Percentiles rank a stretch among this genome's conserved stretches.
Evolutionary conservation across 140 eudicot genomes (phyloP).

Genomic region (Stevia rebaudiana): DNA sequence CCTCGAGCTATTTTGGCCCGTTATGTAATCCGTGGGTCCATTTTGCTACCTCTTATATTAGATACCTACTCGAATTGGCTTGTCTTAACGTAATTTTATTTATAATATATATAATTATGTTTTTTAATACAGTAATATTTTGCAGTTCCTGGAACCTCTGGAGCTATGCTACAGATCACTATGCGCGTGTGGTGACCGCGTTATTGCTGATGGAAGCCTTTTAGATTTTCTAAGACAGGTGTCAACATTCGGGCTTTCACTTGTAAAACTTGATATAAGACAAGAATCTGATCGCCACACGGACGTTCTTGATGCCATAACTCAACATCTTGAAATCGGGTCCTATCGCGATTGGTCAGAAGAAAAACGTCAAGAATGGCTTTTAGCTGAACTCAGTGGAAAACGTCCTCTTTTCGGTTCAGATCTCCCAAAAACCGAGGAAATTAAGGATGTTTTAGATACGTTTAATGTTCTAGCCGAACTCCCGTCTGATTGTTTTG

Average conservation of each 20-base stretch:
- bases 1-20: neutral
- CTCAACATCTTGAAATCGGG: conserved; percentile 80
- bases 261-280: conserved; percentile 85
- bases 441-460: conserved; percentile 85
- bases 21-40: neutral
- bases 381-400: conserved; percentile 75
- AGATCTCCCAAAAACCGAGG: conserved; percentile 94
- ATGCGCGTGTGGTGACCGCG: conserved; percentile 85
- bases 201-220: conserved; percentile 96
- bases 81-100: neutral
- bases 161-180: conserved; percentile 94
- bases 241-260: conserved; percentile 93
- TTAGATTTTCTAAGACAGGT: conserved; percentile 91
- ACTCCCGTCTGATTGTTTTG: conserved; percentile 93
- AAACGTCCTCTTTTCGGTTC: conserved; percentile 95
- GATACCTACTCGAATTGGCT: neutral
- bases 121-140: neutral
- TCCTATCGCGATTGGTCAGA: conserved; percentile 95
- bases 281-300: conserved; percentile 99
- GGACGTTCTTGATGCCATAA: conserved; percentile 90
- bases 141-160: conserved; percentile 91
- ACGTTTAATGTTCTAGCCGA: conserved; percentile 78
- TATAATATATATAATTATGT: neutral
- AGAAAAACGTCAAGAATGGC: conserved; percentile 89
- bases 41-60: neutral